Base-by-base conservation (phyloP, 1,284 basidiomycete genomes). In the Macrocybe sp. region DNA sequence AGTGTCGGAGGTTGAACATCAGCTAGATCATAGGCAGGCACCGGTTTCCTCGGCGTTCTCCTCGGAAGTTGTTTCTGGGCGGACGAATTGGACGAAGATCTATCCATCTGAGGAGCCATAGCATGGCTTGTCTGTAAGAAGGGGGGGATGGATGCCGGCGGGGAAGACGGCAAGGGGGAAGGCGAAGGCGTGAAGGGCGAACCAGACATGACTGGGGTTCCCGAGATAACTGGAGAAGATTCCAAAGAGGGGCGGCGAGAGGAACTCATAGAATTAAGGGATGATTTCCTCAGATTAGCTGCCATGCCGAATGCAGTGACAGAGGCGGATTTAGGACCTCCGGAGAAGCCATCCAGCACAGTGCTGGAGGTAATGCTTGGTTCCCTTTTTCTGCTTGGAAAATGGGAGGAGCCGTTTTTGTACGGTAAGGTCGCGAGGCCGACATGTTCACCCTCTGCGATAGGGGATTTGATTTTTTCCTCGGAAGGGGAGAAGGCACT, bases 1-100 rank as follows among this genome's bases (percentile, higher is more conserved):
- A 31, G 59, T 42, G 44, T 58, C 22, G 45, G 37, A 35, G 48
- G 10, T 22, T 41, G 8, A 29, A 44, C 16, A 29, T 49, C 39
- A 37, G 37, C 46, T 12, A 64, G 55, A 51, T 68, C 62, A 52
- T 78, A 73, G n/a, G 55, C 62, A 4, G 72, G 70, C 12, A 72
- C 72, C 12, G 72, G 70, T 52, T 73, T 73, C 35, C 69, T 60
- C 51, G 70, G 60, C 43, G 63, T 59, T 28, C 66, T 68, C 11
- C 37, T 45, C 10, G 38, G 31, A 7, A 35, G 31, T 5, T 46
- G 35, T 32, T 31, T 32, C 37, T 22, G 45, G 7, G 45, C 44
- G 3, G 28, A 45, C 7, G 35, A 16, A 12, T 36, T 33, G 16
- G 45, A 39, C 7, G 45, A 5, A 10, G 16, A 14, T 6, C 16